phyloP scores from a whole-genome alignment of 805 yeast species.

The Suhomyces prunicola region DNA sequence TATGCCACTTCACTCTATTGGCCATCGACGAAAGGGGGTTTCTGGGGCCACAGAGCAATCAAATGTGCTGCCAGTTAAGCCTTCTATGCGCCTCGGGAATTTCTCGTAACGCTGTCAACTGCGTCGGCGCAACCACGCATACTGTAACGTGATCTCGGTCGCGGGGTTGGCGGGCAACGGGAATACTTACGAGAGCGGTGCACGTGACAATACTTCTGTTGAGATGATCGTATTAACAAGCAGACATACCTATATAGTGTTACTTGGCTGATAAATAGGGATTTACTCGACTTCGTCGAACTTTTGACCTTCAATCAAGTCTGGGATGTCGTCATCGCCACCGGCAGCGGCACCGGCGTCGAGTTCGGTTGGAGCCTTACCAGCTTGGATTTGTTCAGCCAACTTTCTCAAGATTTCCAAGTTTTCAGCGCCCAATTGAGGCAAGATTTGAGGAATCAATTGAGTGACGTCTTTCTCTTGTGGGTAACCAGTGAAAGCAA shows the following conservation, averaged over 20 bases:
- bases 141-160: background rate
- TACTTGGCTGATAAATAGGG: background rate
- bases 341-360: constrained; percentile 39
- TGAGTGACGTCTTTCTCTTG: constrained; percentile 91
- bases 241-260: background rate
- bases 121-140: background rate
- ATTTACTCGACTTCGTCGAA: constrained; percentile 58
- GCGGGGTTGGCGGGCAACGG: no score
- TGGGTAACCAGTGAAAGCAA: constrained; percentile 92
- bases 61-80: background rate
- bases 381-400: constrained; percentile 82
- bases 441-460: constrained; percentile 88
- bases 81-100: background rate
- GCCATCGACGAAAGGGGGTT: background rate
- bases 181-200: background rate
- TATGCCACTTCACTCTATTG: background rate
- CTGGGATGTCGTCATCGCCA: constrained; percentile 55
- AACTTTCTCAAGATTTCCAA: constrained; percentile 82
- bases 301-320: constrained; percentile 85
- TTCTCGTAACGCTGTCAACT: background rate
- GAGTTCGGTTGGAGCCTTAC: constrained; percentile 46
- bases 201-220: background rate
- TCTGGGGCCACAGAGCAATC: background rate
- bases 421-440: constrained; percentile 96
- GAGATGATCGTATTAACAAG: background rate